phyloP scores from a whole-genome alignment of 208 protist genomes.

The Angomonas ambiguus region DNA sequence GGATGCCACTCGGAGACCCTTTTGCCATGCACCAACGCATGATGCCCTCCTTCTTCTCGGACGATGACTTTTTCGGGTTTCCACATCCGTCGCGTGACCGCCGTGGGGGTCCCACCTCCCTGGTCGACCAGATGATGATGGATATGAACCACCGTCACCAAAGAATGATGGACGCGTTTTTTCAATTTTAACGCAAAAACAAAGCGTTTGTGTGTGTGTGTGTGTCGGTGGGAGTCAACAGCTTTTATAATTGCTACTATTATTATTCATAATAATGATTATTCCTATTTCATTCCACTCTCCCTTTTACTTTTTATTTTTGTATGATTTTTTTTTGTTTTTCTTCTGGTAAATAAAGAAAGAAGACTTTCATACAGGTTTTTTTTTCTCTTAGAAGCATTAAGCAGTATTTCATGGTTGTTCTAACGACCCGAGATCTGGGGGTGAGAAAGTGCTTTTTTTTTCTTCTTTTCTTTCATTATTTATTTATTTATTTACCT shows the following conservation, averaged over 20 bases:
- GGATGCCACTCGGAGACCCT: too few species aligned
- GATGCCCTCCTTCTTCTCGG: neutral
- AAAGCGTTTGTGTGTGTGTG: too few species aligned
- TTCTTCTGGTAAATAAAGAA: neutral
- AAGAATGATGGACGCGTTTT: neutral
- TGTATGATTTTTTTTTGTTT: slow-evolving; percentile 2
- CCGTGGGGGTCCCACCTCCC: neutral
- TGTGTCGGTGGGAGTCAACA: too few species aligned
- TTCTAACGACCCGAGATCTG: neutral
- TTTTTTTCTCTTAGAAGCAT: too few species aligned
- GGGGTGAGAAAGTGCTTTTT: neutral
- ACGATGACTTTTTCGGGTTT: neutral
- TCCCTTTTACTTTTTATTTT: neutral
- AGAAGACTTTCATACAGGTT: too few species aligned
- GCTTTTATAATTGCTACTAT: too few species aligned
- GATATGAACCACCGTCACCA: neutral
- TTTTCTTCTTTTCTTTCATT: slow-evolving; percentile 1
- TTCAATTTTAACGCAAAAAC: neutral
- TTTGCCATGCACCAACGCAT: neutral
- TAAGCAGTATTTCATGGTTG: too few species aligned
- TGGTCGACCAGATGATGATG: neutral
- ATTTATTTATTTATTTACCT: neutral
- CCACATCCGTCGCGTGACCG: neutral
- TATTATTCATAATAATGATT: too few species aligned
- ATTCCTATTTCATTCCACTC: neutral